A percentile compares a stretch with the other conserved stretches of the same genome.
Evolutionary conservation across 169 alveolate genomes (phyloP).

Genomic region (Eimeria brunetti): DNA sequence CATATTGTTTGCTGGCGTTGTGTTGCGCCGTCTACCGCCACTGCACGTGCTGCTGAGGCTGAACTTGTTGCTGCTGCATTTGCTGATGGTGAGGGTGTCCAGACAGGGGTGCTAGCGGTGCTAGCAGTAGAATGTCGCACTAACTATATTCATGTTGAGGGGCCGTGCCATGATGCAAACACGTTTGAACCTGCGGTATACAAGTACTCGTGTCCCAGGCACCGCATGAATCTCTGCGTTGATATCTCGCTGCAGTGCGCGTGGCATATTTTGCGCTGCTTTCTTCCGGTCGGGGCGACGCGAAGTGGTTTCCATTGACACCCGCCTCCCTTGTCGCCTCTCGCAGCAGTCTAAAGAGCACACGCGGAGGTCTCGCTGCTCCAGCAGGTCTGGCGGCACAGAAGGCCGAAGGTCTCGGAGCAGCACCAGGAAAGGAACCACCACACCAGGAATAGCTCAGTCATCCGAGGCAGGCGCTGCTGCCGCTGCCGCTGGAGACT

Average conservation of each 20-base stretch:
- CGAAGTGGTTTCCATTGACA: constrained; percentile 54
- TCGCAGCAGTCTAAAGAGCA: constrained; percentile 55
- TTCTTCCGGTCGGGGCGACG: constrained; percentile 49
- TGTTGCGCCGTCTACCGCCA: too few species aligned
- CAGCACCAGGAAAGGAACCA: constrained; percentile 45
- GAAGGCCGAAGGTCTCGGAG: constrained; percentile 26
- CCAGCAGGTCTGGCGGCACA: background rate
- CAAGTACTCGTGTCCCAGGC: background rate
- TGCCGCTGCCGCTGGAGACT: background rate
- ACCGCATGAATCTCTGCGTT: background rate
- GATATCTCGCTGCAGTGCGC: constrained; percentile 18
- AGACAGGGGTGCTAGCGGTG: background rate
- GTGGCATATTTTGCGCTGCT: constrained; percentile 35
- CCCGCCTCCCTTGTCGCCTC: constrained; percentile 56
- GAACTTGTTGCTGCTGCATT: too few species aligned
- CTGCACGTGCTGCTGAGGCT: too few species aligned
- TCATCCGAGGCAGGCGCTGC: background rate
- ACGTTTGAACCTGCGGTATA: background rate
- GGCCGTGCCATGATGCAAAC: background rate
- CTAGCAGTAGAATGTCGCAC: too few species aligned
- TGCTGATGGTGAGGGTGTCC: too few species aligned
- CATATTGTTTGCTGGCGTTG: background rate
- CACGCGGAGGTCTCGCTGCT: constrained; percentile 44
- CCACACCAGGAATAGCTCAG: background rate
- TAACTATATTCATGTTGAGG: background rate